Base-by-base conservation (phyloP, 2,329 filamentous ascomycete genomes). In the Exophiala phaeomuriformis region DNA sequence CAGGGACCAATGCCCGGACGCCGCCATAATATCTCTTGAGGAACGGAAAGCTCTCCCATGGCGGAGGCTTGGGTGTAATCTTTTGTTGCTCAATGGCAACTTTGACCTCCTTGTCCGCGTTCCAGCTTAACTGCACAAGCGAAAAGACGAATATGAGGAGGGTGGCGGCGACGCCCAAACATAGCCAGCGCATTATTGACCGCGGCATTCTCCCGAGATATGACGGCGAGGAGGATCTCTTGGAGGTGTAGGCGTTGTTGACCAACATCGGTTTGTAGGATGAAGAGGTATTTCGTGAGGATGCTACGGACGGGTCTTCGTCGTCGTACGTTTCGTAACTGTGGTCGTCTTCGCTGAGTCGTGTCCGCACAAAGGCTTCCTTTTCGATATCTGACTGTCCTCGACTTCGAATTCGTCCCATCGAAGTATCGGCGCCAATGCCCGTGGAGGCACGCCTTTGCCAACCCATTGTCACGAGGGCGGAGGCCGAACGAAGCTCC, bases 11-110 rank as follows among this genome's bases (percentile, higher is more conserved):
- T 0, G 80, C 85, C 59, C 84, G 78, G 55, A 98, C 78, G 0
- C 93, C 93, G 9, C 90, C 91, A 67, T 96, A 93, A 67, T 96
- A 98, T 58, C 90, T 80, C 56, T 84, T 85, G 57, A 98, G 70
- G 64, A 95, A 94, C 0, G 83, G 82, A 66, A 95, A 97, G 6
- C 79, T 80, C 67, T 95, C 88, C 90, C 90, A 97, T n/a, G 63
- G 81, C 8, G 88, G 86, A 19, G 82, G 80, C 0, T 45, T 66
- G 58, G 31, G 66, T 57, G 42, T 56, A 7, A 55, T 51, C 46
- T 57, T 56, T 29, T 58, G 49, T 48, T 61, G 45, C 50, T 61
- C 50, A 44, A 76, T 75, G 32, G 79, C 77, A 48, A 78, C 68
- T 57, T 79, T 73, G 27, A 85, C 72, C 56, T 75, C 77, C 64